These are phyloP conservation scores for Cicer judaicum DNA, from an alignment of 306 rosid species.

Conservation along the genomic window DNA sequence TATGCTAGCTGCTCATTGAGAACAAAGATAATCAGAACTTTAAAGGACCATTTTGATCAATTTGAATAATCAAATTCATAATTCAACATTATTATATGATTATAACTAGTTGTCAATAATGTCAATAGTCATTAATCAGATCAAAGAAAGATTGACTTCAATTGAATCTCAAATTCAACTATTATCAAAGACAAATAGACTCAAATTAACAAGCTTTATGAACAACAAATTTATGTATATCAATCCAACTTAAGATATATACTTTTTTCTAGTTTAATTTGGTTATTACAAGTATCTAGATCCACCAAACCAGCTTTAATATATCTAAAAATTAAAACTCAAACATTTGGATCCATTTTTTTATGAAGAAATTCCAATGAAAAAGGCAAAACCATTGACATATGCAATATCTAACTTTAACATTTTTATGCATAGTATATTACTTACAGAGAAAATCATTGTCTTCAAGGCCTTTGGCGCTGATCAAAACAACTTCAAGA, in stretches of 20 bases:
- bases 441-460: conserved; percentile 53
- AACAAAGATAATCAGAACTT: conserved; percentile 19
- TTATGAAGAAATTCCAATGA: conserved; percentile 19
- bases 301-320: neutral
- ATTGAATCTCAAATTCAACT: too few species aligned
- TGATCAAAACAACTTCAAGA: conserved; percentile 59
- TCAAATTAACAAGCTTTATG: conserved; percentile 26
- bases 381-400: conserved; percentile 20
- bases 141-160: conserved; percentile 20
- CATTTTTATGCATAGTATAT: neutral
- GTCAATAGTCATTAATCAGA: neutral
- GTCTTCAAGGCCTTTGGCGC: conserved; percentile 52
- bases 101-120: too few species aligned
- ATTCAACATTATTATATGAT: neutral
- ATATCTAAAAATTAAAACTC: conserved; percentile 7
- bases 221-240: conserved; percentile 21
- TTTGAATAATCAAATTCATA: conserved; percentile 2
- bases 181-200: conserved; percentile 11
- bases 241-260: conserved; percentile 10
- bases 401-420: neutral
- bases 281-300: neutral
- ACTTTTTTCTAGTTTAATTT: conserved; percentile 19
- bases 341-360: conserved; percentile 15
- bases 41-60: conserved; percentile 4
- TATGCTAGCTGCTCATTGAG: conserved; percentile 44